Evolutionary conservation across 768 basidiomycete species (phyloP), one percentile per base, ranked within the genome.

Genomic region (Lanmaoa pseudosensibilis): DNA sequence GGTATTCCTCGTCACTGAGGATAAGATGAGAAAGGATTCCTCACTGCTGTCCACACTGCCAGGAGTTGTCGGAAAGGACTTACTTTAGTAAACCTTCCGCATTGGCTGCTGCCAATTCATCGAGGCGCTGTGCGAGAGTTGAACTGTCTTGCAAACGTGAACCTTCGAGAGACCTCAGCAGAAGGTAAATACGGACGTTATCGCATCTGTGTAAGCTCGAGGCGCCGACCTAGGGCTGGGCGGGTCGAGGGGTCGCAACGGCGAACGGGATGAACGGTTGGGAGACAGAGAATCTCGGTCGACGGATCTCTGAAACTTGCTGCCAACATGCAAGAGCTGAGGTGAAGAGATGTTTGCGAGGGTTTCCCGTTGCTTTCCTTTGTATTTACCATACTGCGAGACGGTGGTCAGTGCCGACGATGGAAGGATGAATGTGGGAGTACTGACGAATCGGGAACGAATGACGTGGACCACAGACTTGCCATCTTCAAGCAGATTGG

Each of bases 1-100:
- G 85, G 69, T 93, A 93, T 68, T 92, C 92, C 62, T 92, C 89
- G 71, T 93, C 88, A 67, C 92, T 93, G 64, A 34, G 50, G 34
- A 55, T 10, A 3, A 45, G 6, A 48, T 61, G 54, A 54, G 55
- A 52, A 45, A 34, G 34, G 18, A 50, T 41, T 48, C 38, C 19
- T 34, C 25, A 38, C 39, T 34, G 39, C 33, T n/a, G 39, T 48
- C 50, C 45, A 57, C 46, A 37, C 27, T 34, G 4, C 38, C 16
- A 15, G 33, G 15, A 8, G 21, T 23, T 40, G 48, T 52, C 58
- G 16, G 19, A 23, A 44, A 60, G 34, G 36, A 73, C 84, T 65
- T 68, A 89, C 90, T 83, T 84, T 50, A 93, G 77, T 48, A 93
- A 76, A 32, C 91, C 91, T 65, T 93, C 85, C 7, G 86, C 80